Base-by-base conservation (phyloP, 148 eudicot species). In the Silene latifolia region DNA sequence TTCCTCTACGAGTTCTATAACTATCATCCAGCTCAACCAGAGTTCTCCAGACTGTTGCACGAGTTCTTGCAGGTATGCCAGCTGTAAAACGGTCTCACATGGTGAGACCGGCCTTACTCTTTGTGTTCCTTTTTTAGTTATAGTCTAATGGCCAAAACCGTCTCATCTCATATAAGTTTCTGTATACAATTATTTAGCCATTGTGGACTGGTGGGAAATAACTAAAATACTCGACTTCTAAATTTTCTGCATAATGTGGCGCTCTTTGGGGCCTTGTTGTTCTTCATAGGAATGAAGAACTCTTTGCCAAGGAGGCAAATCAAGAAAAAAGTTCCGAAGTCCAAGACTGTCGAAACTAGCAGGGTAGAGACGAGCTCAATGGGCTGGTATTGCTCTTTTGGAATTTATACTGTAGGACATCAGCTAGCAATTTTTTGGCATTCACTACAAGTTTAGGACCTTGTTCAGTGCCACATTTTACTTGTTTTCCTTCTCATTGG, bases 1-100 rank as follows among this genome's bases (percentile, higher is more conserved):
- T n/a, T n/a, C n/a, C n/a, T n/a, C n/a, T n/a, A n/a, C n/a, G n/a
- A 89, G 69, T 86, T 87, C 87, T 86, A 86, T 86, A 86, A 86
- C 79, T 85, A 82, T 23, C 29, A 75, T n/a, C 39, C 53, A 11
- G 81, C 80, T 15, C 81, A 77, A 42, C 85, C 86, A 24, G 83
- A 85, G 79, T 87, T 85, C 67, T 78, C 74, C 69, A 13, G 67
- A n/a, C 73, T 79, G 24, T 70, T 82, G 61, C 77, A 85, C 21
- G 86, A 85, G 35, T 89, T 91, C 74, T 20, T 86, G 57, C 91
- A 82, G 96, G 96, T 87, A 78, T 29, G 76, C 69, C 51, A 8
- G 2, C 11, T 47, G 2, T 47, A 12, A 47, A 47, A 47, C 10
- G 12, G 51, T 47, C 51, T 47, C 12, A 8, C 51, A 47, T 47